These are phyloP conservation scores for Ramichloridium luteum DNA, from an alignment of 2,329 filamentous ascomycete species.

Conservation along the genomic window DNA sequence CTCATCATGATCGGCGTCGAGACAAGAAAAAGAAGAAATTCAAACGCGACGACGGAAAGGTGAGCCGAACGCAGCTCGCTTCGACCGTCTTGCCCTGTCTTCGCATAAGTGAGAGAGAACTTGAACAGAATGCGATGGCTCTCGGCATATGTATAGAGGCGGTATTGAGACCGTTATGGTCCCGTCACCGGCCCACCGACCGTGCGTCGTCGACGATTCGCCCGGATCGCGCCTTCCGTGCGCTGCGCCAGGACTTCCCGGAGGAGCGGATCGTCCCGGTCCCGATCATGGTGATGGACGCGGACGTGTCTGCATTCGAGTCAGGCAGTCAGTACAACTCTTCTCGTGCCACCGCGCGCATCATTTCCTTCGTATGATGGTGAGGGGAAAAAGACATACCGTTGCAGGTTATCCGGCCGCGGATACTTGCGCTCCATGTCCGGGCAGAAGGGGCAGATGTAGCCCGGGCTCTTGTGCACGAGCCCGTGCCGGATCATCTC, in stretches of 20 bases:
- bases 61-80: no score
- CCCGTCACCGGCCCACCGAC: no score
- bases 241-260: conserved; percentile 77
- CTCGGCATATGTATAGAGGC: no score
- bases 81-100: no score
- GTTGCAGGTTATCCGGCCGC: conserved; percentile 86
- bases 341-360: neutral
- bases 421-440: conserved; percentile 92
- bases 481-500: conserved; percentile 68
- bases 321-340: conserved; percentile 10
- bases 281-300: conserved; percentile 80
- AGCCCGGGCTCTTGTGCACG: conserved; percentile 87
- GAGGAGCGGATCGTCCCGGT: conserved; percentile 71
- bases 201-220: conserved; percentile 60
- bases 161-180: no score
- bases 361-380: no score
- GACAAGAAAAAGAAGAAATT: no score
- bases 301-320: conserved; percentile 83
- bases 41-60: no score
- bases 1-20: no score
- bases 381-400: no score
- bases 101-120: no score
- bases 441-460: conserved; percentile 90
- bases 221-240: conserved; percentile 61
- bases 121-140: no score